A percentile compares a stretch with the other conserved stretches of the same genome.
These are phyloP conservation scores for Hibiscus syriacus DNA, from an alignment of 345 rosid species.

Conservation along the genomic window DNA sequence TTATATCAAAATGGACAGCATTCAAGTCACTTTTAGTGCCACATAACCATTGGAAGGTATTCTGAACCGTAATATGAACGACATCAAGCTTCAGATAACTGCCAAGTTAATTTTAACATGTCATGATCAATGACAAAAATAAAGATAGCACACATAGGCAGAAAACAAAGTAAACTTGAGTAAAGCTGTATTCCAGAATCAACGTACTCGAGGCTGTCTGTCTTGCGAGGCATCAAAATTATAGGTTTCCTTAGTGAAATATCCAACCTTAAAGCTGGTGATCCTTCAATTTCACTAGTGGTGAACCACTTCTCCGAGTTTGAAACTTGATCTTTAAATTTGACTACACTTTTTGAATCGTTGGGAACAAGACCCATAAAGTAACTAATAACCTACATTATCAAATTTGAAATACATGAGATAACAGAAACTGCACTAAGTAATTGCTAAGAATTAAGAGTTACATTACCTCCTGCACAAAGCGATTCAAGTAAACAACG, in stretches of 20 bases:
- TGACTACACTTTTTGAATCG: constrained; percentile 55
- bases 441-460: constrained; percentile 2
- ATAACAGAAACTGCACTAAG: constrained; percentile 11
- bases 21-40: constrained; percentile 68
- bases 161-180: background rate
- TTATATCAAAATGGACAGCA: constrained; percentile 77
- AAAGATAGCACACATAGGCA: background rate
- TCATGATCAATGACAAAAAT: background rate
- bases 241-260: constrained; percentile 87
- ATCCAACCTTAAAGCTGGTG: constrained; percentile 88
- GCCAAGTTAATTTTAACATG: constrained; percentile 17
- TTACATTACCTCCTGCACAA: constrained; percentile 83
- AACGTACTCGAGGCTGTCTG: constrained; percentile 88
- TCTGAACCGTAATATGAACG: constrained; percentile 78
- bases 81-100: constrained; percentile 97
- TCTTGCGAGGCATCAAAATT: constrained; percentile 89
- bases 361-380: constrained; percentile 88
- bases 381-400: constrained; percentile 64
- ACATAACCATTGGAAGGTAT: constrained; percentile 76
- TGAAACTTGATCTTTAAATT: constrained; percentile 76
- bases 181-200: constrained; percentile 12
- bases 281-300: constrained; percentile 84
- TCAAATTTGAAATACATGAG: constrained; percentile 20
- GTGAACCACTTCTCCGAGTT: constrained; percentile 89
- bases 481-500: constrained; percentile 85